Conservation (phyloP, 495 filamentous ascomycete genomes). For the Penicillium subrubescens region DNA sequence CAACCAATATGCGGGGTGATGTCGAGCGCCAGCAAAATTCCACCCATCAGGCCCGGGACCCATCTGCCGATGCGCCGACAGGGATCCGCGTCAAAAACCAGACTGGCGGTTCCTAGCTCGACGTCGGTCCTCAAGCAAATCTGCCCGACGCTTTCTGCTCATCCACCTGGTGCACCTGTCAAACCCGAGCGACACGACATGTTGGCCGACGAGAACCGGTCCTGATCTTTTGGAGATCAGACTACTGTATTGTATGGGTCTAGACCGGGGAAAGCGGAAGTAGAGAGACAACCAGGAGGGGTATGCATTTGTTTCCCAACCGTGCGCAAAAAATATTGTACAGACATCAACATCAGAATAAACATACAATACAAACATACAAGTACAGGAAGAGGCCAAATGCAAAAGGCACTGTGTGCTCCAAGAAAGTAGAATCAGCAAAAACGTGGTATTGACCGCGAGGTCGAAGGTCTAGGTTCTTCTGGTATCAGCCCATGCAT, state of each 20-base stretch:
- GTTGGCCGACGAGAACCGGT: constrained; percentile 7
- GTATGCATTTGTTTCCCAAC: constrained; percentile 11
- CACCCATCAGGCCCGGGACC: constrained; percentile 16
- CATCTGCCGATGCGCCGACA: constrained; percentile 22
- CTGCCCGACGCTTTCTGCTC: constrained; percentile 26
- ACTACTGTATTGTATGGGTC: constrained; percentile 7
- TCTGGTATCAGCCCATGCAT: constrained; percentile 53
- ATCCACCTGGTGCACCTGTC: constrained; percentile 7
- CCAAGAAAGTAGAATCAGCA: constrained; percentile 30
- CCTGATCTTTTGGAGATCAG: background rate
- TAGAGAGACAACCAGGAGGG: constrained; percentile 11
- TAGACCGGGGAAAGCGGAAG: constrained; percentile 13
- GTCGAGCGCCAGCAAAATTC: constrained; percentile 17
- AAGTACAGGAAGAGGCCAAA: constrained; percentile 18
- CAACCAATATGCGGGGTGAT: constrained; percentile 28
- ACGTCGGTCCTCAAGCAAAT: constrained; percentile 30
- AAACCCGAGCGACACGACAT: constrained; percentile 17
- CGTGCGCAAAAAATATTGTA: constrained; percentile 23
- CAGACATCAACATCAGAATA: constrained; percentile 19
- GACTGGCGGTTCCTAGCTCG: constrained; percentile 30
- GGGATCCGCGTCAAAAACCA: constrained; percentile 22
- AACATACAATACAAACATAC: background rate
- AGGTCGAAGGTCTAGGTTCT: constrained; percentile 47
- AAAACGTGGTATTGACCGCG: constrained; percentile 41
- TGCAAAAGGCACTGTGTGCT: constrained; percentile 16